A percentile compares a stretch with the other conserved stretches of the same genome.
phyloP scores from a whole-genome alignment of 2,329 filamentous ascomycete species.

The Fusarium transvaalense region DNA sequence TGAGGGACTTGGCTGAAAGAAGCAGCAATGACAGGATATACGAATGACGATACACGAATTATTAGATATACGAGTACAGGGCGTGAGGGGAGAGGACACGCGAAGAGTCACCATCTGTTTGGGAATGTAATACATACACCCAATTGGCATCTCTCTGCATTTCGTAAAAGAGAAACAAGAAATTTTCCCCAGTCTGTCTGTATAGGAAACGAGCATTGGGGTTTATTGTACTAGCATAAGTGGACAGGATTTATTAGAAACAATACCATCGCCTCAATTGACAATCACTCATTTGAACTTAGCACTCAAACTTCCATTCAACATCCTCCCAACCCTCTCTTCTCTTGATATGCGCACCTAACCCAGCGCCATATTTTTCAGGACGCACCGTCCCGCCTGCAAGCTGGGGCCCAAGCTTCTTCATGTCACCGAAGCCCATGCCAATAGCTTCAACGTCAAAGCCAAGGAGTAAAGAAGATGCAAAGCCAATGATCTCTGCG shows the following conservation, averaged over 20 bases:
- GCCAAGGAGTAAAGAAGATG: constrained; percentile 48
- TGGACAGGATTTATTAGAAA: constrained; percentile 12
- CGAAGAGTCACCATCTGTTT: background rate
- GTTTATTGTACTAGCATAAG: constrained; percentile 24
- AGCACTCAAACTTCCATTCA: constrained; percentile 42
- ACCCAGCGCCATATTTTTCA: constrained; percentile 32
- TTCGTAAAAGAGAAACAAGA: constrained; percentile 14
- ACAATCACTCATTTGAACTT: background rate
- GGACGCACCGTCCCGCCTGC: constrained; percentile 38
- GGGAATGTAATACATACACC: background rate
- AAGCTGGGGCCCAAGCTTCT: constrained; percentile 32
- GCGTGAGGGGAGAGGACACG: background rate
- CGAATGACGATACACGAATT: background rate
- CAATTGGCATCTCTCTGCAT: background rate
- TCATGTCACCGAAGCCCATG: constrained; percentile 33
- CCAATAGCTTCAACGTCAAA: constrained; percentile 48
- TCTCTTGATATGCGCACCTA: constrained; percentile 33
- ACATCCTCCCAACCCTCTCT: constrained; percentile 35
- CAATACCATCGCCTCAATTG: background rate
- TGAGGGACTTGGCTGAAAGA: background rate
- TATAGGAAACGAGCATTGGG: background rate
- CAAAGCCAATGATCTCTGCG: constrained; percentile 51
- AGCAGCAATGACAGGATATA: background rate
- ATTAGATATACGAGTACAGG: background rate
- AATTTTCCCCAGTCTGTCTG: constrained; percentile 2